Conservation (phyloP, 345 rosid genomes). For the Rhizophora apiculata region DNA sequence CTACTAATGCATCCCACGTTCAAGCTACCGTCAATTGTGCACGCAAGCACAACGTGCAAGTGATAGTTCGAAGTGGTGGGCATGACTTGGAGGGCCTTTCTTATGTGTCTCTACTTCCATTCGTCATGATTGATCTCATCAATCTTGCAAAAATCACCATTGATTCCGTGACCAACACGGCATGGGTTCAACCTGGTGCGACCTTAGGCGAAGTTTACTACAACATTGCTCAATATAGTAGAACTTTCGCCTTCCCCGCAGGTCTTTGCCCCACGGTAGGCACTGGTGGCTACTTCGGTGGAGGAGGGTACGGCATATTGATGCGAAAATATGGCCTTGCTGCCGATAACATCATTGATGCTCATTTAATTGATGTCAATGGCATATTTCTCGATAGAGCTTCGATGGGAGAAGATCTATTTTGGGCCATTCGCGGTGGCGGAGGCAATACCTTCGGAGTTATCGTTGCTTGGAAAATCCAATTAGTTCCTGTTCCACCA, state of each 20-base stretch:
- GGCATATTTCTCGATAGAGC: slow-evolving; percentile 12
- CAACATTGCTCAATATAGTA: slow-evolving; percentile 14
- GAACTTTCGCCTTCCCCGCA: slow-evolving; percentile 7
- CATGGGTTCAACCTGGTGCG: slow-evolving; percentile 24
- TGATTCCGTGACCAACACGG: not conserved
- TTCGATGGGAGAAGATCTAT: slow-evolving; percentile 24
- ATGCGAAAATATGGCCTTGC: slow-evolving; percentile 22
- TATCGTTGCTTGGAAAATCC: slow-evolving; percentile 6
- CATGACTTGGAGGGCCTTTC: slow-evolving; percentile 24
- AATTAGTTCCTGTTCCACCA: slow-evolving; percentile 11
- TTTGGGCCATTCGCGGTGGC: slow-evolving; percentile 25
- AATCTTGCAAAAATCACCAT: slow-evolving; percentile 9
- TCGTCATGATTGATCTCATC: slow-evolving; percentile 18
- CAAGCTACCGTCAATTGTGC: slow-evolving; percentile 15
- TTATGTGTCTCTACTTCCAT: slow-evolving; percentile 11
- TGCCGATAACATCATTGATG: slow-evolving; percentile 15
- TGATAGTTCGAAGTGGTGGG: slow-evolving; percentile 19
- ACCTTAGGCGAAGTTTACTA: slow-evolving; percentile 19
- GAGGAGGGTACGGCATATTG: slow-evolving; percentile 19
- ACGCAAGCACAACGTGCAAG: not conserved
- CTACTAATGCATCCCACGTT: slow-evolving; percentile 8
- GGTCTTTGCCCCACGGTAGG: slow-evolving; percentile 26
- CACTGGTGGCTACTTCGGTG: slow-evolving; percentile 15
- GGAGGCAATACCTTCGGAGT: slow-evolving; percentile 24
- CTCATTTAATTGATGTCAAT: slow-evolving; percentile 1